phyloP scores from a whole-genome alignment of 441 rosid genomes.

The Corymbia citriodora region DNA sequence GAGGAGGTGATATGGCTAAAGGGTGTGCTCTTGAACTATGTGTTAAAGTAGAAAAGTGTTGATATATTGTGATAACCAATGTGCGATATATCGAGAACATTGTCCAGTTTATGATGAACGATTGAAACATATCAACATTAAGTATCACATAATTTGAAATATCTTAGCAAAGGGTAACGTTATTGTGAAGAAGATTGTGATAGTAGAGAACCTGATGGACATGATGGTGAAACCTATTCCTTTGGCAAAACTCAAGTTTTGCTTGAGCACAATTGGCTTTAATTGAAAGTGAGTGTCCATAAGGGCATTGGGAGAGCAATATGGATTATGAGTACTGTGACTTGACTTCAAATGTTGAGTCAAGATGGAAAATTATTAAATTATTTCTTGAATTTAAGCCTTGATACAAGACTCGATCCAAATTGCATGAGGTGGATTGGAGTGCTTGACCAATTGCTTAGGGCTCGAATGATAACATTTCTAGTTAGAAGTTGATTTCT shows the following conservation, averaged over 20 bases:
- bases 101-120: neutral
- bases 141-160: neutral
- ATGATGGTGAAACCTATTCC: neutral
- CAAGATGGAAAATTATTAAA: neutral
- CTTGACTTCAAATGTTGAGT: neutral
- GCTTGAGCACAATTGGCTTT: neutral
- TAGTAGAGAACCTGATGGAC: neutral
- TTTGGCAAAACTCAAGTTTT: neutral
- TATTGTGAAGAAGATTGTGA: neutral
- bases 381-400: no score
- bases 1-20: neutral
- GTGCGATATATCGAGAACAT: neutral
- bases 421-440: neutral
- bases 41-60: neutral
- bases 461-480: no score
- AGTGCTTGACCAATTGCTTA: neutral
- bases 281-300: neutral
- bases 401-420: fast-evolving
- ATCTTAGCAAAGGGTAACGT: neutral
- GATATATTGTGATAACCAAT: neutral
- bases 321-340: neutral
- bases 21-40: neutral
- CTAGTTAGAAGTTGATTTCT: no score
- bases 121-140: neutral
- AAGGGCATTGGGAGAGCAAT: fast-evolving